Conservation (phyloP, 805 yeast genomes). For the Pichia californica region DNA sequence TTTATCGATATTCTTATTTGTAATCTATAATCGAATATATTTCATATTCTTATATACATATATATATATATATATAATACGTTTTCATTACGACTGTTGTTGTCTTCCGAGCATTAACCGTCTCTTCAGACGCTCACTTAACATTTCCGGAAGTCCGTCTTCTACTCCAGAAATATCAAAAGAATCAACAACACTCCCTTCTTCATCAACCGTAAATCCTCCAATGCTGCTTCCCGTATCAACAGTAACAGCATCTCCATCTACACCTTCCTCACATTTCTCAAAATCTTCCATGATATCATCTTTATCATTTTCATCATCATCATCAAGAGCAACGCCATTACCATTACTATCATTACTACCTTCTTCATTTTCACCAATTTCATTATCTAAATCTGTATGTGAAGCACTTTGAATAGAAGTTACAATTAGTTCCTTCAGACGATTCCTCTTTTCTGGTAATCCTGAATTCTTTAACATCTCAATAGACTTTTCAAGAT, state of each 20-base stretch:
- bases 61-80: no score
- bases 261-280: background rate
- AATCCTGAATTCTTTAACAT: constrained; percentile 85
- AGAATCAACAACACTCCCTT: constrained; percentile 3
- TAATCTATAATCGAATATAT: no score
- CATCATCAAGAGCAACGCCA: background rate
- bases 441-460: constrained; percentile 26
- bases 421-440: constrained; percentile 73
- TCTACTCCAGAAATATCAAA: constrained; percentile 1
- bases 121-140: constrained; percentile 27
- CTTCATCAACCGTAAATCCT: constrained; percentile 17
- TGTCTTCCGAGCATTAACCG: constrained; percentile 20
- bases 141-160: constrained; percentile 14
- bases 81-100: no score
- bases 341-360: background rate
- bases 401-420: constrained; percentile 61
- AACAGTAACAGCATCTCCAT: constrained; percentile 9
- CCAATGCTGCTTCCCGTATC: no score
- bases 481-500: constrained; percentile 83
- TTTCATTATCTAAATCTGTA: no score
- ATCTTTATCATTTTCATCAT: background rate
- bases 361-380: background rate
- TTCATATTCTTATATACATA: no score
- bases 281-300: background rate
- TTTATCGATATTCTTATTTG: no score